Base-by-base conservation (phyloP, 192 early-diverging fungal genomes). In the Podila minutissima region DNA sequence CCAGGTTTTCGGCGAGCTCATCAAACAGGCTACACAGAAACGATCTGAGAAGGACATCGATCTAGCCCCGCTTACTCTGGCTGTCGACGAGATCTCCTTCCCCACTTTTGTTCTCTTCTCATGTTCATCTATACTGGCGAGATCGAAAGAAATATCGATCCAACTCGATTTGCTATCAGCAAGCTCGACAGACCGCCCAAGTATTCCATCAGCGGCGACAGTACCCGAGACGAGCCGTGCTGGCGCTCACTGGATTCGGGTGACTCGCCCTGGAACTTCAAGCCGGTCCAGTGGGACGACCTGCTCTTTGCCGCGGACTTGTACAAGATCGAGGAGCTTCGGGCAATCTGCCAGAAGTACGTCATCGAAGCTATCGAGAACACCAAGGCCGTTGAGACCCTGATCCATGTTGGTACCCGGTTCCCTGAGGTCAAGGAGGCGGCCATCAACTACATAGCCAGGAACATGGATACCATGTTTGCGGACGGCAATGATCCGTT, bases 121-220 rank as follows among this genome's bases (percentile, higher is more conserved):
- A 37, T 38, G 24, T 72, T 64, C 20, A 28, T 72, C 59, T 72
- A 72, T 20, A 72, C 71, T 10, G 71, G 62, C 20, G 26, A 57
- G 11, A 35, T 65, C 53, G 22, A 59, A 5, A 51, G 31, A n/a
- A 29, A 26, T 2, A 62, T 62, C 0, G 37, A 72, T 5, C 17
- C 38, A 0, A 57, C 1, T 24, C 19, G n/a, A 5, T 62, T 64
- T n/a, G 63, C 57, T 2, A 35, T 68, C 22, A 28, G 66, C 5
- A 67, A 41, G 5, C 33, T 35, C 33, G 33, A 35, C 33, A 35
- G 33, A 0, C 33, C 3, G 6, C 33, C 33, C 33, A 35, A 35
- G 33, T 35, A 35, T 7, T 0, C 6, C 33, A 7, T 5, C 33
- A 35, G 6, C 33, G 33, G 33, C 33, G 6, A 35, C 3, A 7